Conservation (phyloP, 352 stramenopile genomes). For the Phytophthora macrochlamydospora region DNA sequence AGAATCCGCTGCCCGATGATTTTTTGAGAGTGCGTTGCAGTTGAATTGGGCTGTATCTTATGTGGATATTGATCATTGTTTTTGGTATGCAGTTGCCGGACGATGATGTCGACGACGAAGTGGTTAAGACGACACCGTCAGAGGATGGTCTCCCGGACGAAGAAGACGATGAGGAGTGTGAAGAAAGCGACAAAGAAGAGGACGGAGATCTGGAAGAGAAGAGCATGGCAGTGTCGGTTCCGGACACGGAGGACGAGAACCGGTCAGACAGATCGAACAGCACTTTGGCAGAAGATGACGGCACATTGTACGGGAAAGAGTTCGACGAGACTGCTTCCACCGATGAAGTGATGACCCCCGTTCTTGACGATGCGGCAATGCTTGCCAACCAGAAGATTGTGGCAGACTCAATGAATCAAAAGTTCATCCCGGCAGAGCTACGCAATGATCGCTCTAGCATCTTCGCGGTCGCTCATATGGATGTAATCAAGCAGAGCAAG, state of each 20-base stretch:
- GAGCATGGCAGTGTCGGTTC: slow-evolving; percentile 11
- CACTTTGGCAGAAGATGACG: slow-evolving; percentile 75
- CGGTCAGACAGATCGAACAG: slow-evolving; percentile 70
- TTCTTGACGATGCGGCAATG: slow-evolving; percentile 61
- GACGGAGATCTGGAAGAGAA: slow-evolving; percentile 59
- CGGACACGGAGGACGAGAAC: slow-evolving; percentile 35
- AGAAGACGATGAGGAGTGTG: slow-evolving; percentile 47
- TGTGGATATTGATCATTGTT: neutral
- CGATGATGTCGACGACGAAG: slow-evolving; percentile 31
- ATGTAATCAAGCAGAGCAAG: slow-evolving; percentile 85
- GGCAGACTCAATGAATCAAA: slow-evolving; percentile 83
- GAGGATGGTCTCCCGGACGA: slow-evolving; percentile 36
- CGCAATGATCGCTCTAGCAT: slow-evolving; percentile 61
- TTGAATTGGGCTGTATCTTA: neutral
- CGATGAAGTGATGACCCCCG: slow-evolving; percentile 56
- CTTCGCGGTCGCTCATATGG: slow-evolving; percentile 75
- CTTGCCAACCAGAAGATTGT: slow-evolving; percentile 77
- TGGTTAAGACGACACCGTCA: slow-evolving; percentile 17
- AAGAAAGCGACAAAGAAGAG: slow-evolving; percentile 37
- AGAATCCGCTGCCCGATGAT: slow-evolving; percentile 79
- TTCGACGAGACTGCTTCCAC: slow-evolving; percentile 62
- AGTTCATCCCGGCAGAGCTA: slow-evolving; percentile 75
- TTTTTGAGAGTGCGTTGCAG: slow-evolving; percentile 63
- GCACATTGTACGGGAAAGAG: slow-evolving; percentile 84
- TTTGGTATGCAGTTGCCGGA: slow-evolving; percentile 49